These are phyloP conservation scores for Leccinellum rugosiceps DNA, from an alignment of 768 basidiomycete species.

Conservation along the genomic window DNA sequence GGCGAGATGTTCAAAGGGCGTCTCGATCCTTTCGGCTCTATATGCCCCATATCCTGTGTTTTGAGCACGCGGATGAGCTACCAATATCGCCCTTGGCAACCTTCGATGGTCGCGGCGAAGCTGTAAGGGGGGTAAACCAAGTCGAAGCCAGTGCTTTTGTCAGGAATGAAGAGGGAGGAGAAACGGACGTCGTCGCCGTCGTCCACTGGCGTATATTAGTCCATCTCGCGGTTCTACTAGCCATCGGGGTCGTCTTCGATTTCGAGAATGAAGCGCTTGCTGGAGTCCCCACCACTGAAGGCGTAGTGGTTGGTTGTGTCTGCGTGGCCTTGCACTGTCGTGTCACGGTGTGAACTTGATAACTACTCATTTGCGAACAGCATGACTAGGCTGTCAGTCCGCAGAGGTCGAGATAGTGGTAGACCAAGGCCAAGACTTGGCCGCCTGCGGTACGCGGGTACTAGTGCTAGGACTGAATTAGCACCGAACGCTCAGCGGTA, in stretches of 20 bases:
- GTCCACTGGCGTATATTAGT: no score
- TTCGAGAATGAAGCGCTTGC: constrained; percentile 78
- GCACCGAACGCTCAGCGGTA: no score
- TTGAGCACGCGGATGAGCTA: constrained; percentile 98
- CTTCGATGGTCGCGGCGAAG: constrained; percentile 96
- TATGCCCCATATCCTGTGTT: no score
- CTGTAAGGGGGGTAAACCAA: constrained; percentile 92
- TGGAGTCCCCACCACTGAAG: constrained; percentile 44
- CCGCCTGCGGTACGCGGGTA: no score
- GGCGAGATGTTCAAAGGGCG: no score
- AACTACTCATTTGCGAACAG: no score
- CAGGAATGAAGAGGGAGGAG: constrained; percentile 81
- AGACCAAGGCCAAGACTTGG: no score
- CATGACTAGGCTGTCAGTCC: no score
- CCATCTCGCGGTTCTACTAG: constrained; percentile 65
- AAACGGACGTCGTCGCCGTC: constrained; percentile 79
- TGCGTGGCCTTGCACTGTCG: constrained; percentile 45
- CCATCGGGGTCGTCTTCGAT: constrained; percentile 81
- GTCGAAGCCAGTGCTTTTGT: constrained; percentile 91
- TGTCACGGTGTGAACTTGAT: constrained; percentile 36
- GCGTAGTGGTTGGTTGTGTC: constrained; percentile 41
- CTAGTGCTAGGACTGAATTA: no score
- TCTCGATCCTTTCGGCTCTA: constrained; percentile 99
- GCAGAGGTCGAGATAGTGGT: no score
- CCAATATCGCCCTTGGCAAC: constrained; percentile 99